Evolutionary conservation across 345 rosid genomes (phyloP).

Genomic region (Erucastrum elatum): DNA sequence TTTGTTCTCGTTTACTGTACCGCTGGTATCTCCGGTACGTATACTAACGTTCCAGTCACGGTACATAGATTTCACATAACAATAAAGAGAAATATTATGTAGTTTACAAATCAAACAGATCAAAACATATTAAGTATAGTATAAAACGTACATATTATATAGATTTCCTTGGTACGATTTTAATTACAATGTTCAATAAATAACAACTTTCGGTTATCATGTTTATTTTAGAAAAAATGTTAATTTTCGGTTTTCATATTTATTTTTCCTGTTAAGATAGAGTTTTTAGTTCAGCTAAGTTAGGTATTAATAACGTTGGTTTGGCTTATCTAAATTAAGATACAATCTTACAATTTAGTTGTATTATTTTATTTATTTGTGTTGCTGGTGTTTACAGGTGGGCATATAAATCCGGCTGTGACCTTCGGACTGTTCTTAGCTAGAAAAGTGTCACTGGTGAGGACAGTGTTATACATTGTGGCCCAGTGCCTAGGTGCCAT

Average conservation of each 20-base stretch:
- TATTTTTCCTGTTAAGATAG: background rate
- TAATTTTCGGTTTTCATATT: background rate
- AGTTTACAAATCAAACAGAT: background rate
- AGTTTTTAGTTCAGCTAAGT: background rate
- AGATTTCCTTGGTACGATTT: background rate
- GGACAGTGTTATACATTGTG: slow-evolving; percentile 60
- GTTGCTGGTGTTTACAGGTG: slow-evolving; percentile 28
- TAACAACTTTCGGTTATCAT: background rate
- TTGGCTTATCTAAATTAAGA: background rate
- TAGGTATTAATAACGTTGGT: background rate
- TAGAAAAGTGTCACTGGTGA: slow-evolving; percentile 52
- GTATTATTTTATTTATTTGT: background rate
- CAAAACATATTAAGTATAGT: background rate
- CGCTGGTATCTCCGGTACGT: slow-evolving; percentile 82
- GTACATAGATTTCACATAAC: background rate
- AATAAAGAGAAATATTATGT: background rate
- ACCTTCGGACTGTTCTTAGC: slow-evolving; percentile 61
- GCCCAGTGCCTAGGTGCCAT: slow-evolving; percentile 73
- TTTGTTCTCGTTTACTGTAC: slow-evolving; percentile 93
- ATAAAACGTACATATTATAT: background rate
- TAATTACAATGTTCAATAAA: background rate
- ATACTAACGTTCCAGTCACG: slow-evolving; percentile 28
- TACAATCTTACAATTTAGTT: background rate
- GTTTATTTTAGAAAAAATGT: background rate
- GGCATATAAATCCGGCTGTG: slow-evolving; percentile 72